phyloP scores from a whole-genome alignment of 2,329 filamentous ascomycete genomes.

The Madurella mycetomatis region DNA sequence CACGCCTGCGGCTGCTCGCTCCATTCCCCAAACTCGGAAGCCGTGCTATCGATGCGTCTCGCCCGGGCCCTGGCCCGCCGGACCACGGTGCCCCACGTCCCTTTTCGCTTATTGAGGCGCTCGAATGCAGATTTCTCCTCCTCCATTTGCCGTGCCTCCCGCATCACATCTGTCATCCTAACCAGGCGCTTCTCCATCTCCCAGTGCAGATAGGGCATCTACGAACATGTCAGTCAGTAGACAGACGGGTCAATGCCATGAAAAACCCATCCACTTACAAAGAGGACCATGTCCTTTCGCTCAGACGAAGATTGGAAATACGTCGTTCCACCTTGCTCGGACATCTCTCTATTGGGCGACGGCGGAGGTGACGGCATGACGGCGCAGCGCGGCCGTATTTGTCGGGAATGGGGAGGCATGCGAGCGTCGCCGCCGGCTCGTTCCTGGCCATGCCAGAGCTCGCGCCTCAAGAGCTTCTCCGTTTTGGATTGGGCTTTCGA shows the following conservation, averaged over 20 bases:
- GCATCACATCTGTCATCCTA: slow-evolving; percentile 22
- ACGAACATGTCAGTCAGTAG: not conserved
- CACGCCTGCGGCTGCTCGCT: slow-evolving; percentile 17
- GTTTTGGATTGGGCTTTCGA: slow-evolving; percentile 21
- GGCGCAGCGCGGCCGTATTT: slow-evolving; percentile 23
- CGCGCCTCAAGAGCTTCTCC: slow-evolving; percentile 21
- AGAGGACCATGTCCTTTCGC: slow-evolving; percentile 19
- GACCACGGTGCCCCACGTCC: slow-evolving; percentile 22
- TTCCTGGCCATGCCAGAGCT: slow-evolving; percentile 25
- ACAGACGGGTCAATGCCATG: not conserved
- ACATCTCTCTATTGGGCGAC: not conserved
- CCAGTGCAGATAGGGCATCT: slow-evolving; percentile 25
- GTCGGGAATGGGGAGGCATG: slow-evolving; percentile 21
- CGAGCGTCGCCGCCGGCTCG: slow-evolving; percentile 18
- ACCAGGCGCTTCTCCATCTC: slow-evolving; percentile 23
- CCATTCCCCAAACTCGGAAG: slow-evolving; percentile 10
- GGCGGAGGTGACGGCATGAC: slow-evolving; percentile 20
- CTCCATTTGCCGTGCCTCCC: slow-evolving; percentile 16
- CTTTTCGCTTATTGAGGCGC: slow-evolving; percentile 18
- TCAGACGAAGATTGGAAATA: slow-evolving; percentile 11
- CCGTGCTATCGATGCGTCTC: slow-evolving; percentile 16
- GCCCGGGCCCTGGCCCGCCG: slow-evolving; percentile 15
- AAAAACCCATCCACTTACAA: slow-evolving; percentile 8
- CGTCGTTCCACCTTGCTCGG: not conserved
- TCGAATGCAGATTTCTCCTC: slow-evolving; percentile 18